These are phyloP conservation scores for Agaricales sp. DNA, from an alignment of 1,284 basidiomycete species.

Conservation along the genomic window DNA sequence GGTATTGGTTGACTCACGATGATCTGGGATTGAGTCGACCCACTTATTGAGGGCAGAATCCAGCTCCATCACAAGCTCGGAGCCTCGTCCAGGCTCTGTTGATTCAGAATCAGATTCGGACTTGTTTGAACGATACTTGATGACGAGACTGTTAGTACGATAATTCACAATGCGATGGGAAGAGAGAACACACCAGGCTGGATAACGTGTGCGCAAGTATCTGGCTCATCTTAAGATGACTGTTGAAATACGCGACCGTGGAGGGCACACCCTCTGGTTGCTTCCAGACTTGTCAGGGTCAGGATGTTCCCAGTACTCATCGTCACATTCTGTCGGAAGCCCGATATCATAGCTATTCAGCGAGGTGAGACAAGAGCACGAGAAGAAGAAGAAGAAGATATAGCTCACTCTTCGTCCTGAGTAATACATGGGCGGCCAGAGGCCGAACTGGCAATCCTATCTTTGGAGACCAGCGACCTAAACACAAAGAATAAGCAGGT, in stretches of 20 bases:
- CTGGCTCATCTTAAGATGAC: conserved; percentile 49
- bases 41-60: conserved; percentile 72
- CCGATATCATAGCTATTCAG: not conserved
- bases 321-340: too few relatives aligned
- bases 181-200: conserved; percentile 43
- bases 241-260: conserved; percentile 42
- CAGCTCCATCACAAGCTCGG: conserved; percentile 63
- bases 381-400: not conserved
- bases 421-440: not conserved
- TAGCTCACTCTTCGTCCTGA: not conserved
- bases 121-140: conserved; percentile 71
- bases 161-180: not conserved
- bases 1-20: too few relatives aligned
- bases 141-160: not conserved
- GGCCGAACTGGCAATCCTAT: not conserved
- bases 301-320: too few relatives aligned
- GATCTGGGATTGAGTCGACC: conserved; percentile 63
- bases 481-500: not conserved
- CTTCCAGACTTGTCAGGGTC: conserved; percentile 39
- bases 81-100: conserved; percentile 53
- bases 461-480: not conserved
- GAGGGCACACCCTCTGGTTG: conserved; percentile 50
- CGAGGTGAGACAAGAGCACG: not conserved
- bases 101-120: conserved; percentile 47
- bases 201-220: conserved; percentile 56